Conservation (phyloP, 306 rosid genomes). For the Carpinus viminea region DNA sequence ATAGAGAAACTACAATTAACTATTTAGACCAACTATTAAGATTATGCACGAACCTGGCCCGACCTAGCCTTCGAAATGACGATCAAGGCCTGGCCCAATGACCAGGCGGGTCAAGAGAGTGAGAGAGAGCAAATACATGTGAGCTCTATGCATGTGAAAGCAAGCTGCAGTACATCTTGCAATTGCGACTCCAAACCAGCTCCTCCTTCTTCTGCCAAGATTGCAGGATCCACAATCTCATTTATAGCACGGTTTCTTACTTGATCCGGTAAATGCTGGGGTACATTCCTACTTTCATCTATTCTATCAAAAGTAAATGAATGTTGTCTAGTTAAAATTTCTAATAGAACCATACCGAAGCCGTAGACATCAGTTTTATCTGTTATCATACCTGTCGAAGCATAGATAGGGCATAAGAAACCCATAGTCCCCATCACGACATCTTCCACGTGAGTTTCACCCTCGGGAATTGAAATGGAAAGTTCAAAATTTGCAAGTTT, state of each 20-base stretch:
- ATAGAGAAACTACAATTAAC: too few relatives aligned
- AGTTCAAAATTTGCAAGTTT: constrained; percentile 6
- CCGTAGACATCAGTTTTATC: constrained; percentile 16
- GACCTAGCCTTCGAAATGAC: too few relatives aligned
- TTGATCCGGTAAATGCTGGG: neutral
- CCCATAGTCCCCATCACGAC: fast-evolving
- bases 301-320: too few relatives aligned
- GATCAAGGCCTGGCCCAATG: too few relatives aligned
- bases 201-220: neutral
- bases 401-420: too few relatives aligned
- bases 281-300: too few relatives aligned
- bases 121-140: too few relatives aligned
- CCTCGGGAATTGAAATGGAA: constrained; percentile 18
- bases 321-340: neutral
- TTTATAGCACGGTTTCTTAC: neutral
- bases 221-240: neutral
- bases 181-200: neutral
- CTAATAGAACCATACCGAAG: neutral
- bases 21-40: too few relatives aligned
- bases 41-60: too few relatives aligned
- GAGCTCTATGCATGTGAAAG: neutral
- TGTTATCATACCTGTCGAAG: neutral
- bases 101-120: too few relatives aligned
- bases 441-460: constrained; percentile 2
- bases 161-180: neutral